These are phyloP conservation scores for Mortierella sp. DNA, from an alignment of 371 early-diverging fungal genomes.

Conservation along the genomic window DNA sequence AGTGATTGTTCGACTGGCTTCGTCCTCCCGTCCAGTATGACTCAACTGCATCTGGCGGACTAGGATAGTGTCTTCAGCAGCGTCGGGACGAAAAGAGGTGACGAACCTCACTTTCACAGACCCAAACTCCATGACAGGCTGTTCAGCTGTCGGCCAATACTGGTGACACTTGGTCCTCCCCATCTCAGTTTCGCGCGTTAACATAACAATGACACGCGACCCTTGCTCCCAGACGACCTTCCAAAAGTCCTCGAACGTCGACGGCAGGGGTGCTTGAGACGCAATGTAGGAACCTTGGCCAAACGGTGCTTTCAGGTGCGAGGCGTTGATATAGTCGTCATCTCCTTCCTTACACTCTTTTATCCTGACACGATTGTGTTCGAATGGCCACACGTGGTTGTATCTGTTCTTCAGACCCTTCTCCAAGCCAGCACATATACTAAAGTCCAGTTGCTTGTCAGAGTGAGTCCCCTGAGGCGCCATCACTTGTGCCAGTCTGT, in stretches of 20 bases:
- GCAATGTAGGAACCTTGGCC: slow-evolving; percentile 73
- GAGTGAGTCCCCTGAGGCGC: slow-evolving; percentile 61
- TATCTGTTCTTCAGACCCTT: slow-evolving; percentile 79
- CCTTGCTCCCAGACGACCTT: slow-evolving; percentile 88
- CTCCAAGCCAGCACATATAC: slow-evolving; percentile 74
- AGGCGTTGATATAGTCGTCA: slow-evolving; percentile 89
- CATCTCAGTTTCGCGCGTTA: slow-evolving; percentile 87
- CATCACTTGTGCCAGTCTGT: slow-evolving; percentile 72
- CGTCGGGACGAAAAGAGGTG: slow-evolving; percentile 20
- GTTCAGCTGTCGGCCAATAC: slow-evolving; percentile 74
- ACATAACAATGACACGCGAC: slow-evolving; percentile 84
- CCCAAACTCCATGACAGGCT: slow-evolving; percentile 57
- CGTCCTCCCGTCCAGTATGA: slow-evolving; percentile 8
- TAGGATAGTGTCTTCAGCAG: slow-evolving; percentile 11
- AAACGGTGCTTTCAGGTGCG: slow-evolving; percentile 66
- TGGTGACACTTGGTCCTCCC: slow-evolving; percentile 77
- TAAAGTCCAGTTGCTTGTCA: slow-evolving; percentile 58
- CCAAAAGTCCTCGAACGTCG: slow-evolving; percentile 92
- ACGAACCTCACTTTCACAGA: slow-evolving; percentile 40
- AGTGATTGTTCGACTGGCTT: slow-evolving; percentile 61
- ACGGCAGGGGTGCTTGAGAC: slow-evolving; percentile 88
- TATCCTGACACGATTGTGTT: slow-evolving; percentile 66
- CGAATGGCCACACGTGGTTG: slow-evolving; percentile 81
- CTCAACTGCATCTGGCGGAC: slow-evolving; percentile 30
- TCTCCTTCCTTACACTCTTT: slow-evolving; percentile 34